phyloP scores from a whole-genome alignment of 2,329 filamentous ascomycete species.

The Apiospora rasikravindrae region DNA sequence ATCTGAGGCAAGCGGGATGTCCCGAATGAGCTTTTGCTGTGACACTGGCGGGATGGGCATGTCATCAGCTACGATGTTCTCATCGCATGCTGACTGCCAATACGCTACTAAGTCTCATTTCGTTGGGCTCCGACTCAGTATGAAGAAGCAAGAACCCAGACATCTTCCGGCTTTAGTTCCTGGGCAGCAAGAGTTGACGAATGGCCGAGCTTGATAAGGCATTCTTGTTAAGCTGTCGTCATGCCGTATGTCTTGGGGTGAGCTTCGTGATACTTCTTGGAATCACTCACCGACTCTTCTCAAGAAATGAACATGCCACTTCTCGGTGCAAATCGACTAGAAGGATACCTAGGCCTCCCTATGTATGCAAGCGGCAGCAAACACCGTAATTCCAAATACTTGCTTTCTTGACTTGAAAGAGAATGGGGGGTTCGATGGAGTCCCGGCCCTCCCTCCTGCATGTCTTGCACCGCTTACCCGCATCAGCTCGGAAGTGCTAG shows the following conservation, averaged over 20 bases:
- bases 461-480: background rate
- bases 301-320: background rate
- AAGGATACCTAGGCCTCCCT: background rate
- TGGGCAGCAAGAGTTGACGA: background rate
- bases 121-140: background rate
- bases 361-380: background rate
- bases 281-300: background rate
- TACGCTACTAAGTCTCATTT: no score
- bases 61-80: no score
- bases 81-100: no score
- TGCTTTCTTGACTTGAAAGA: background rate
- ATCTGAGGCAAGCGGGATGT: background rate
- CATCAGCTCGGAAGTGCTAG: constrained; percentile 7
- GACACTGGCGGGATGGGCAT: no score
- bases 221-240: background rate
- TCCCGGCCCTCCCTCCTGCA: background rate
- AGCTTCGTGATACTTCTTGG: background rate
- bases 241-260: background rate
- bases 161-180: background rate
- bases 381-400: constrained; percentile 6
- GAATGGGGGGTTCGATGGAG: background rate
- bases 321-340: background rate
- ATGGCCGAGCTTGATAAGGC: background rate
- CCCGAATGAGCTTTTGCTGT: no score
- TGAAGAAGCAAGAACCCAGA: background rate